Evolutionary conservation across 1,139 yeast genomes (phyloP), one percentile per base, ranked within the genome.

Genomic region (Blastobotrys apis): DNA sequence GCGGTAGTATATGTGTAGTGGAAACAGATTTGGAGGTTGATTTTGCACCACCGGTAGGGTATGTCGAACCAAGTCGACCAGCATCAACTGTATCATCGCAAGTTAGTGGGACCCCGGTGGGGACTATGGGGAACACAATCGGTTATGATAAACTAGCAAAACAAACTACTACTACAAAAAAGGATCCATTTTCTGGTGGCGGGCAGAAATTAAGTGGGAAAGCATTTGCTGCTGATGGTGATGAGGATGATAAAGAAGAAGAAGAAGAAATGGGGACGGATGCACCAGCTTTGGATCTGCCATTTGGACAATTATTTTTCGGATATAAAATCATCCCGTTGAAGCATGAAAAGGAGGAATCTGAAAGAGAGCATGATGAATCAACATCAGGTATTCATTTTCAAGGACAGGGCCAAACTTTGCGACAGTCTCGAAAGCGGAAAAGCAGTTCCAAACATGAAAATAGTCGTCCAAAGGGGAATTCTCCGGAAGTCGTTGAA

Each of bases 41-140:
- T 61, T 94, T 94, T 69, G 98, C 97, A 2, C 95, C 98, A 3
- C 99, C 98, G 0, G 96, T 92, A 4, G 99, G 99, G 0, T 94
- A 94, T 59, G 96, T 86, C 23, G 98, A 92, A 60, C 95, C 95
- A 1, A 45, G 58, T 15, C 51, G 58, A 5, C 23, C 49, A 30
- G 21, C 49, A 33, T 47, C 57, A 3, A 47, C 55, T 8, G 54
- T 71, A 0, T 54, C 54, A 3, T 47, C 55, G 0, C 36, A 56
- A 27, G 42, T 44, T 3, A 36, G 42, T 26, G 50, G 46, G 10
- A 53, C 60, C 2, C 63, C 82, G 1, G 56, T 63, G 5, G 94
- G 88, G 0, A 74, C 90, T 1, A 86, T 87, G 96, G 92, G 95
- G 1, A 74, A 71, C 48, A 71, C 85, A 16, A 80, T 88, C 45